These are phyloP conservation scores for Boletus bicolor DNA, from an alignment of 768 basidiomycete genomes.

Conservation along the genomic window DNA sequence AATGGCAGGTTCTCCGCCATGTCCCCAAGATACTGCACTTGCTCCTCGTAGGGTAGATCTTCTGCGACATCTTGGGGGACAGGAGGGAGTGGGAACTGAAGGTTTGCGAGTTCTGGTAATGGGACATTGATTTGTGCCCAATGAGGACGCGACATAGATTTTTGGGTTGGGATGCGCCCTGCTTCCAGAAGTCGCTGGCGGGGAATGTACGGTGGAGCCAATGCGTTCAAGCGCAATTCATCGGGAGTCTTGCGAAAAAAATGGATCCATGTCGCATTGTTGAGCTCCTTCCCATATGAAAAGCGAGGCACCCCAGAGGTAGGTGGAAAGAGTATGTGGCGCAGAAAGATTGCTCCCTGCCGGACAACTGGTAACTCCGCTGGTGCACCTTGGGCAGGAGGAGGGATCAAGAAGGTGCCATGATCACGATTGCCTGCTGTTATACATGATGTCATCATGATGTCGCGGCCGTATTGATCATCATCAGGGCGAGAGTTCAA, in stretches of 20 bases:
- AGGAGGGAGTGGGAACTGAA: neutral
- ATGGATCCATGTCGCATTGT: neutral
- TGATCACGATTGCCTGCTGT: neutral
- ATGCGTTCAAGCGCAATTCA: neutral
- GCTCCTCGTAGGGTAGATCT: constrained; percentile 3
- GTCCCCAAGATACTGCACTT: neutral
- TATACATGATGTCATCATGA: constrained; percentile 1
- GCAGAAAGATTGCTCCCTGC: constrained; percentile 2
- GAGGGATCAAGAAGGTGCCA: constrained; percentile 2
- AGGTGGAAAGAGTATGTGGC: neutral
- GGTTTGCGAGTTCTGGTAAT: neutral
- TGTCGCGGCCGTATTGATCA: constrained; percentile 1
- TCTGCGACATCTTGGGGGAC: neutral
- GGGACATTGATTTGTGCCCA: neutral
- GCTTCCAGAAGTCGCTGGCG: neutral
- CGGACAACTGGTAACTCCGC: neutral
- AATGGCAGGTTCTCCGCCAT: neutral
- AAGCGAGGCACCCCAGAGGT: neutral
- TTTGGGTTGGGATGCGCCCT: constrained; percentile 1
- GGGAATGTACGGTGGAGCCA: neutral
- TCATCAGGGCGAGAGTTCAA: constrained; percentile 3
- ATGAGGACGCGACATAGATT: neutral
- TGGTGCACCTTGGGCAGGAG: neutral
- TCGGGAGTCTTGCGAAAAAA: neutral
- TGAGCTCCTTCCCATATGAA: neutral